A percentile compares a stretch with the other conserved stretches of the same genome.
Evolutionary conservation across 305 asterid genomes (phyloP).

Genomic region (Fraxinus paxiana): DNA sequence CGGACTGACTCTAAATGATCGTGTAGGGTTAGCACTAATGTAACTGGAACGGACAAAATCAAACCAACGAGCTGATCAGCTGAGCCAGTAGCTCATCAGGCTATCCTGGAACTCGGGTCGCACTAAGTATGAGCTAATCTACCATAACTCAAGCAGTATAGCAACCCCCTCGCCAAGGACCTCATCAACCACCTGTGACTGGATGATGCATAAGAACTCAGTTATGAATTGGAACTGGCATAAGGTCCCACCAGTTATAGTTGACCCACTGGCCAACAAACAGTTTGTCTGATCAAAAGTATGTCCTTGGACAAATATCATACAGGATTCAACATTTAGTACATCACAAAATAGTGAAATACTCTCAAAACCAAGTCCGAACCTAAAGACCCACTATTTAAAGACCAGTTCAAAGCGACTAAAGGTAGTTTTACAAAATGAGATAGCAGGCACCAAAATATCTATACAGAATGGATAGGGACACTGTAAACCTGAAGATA

Average conservation of each 20-base stretch:
- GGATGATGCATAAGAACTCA: neutral
- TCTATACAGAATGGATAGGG: neutral
- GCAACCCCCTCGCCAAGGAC: neutral
- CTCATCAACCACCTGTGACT: neutral
- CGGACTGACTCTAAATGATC: neutral
- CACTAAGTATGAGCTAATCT: neutral
- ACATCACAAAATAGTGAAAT: neutral
- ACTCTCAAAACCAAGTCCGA: neutral
- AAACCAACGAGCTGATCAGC: neutral
- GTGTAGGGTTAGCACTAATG: neutral
- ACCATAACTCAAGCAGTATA: neutral
- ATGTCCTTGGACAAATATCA: neutral
- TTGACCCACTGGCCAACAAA: neutral
- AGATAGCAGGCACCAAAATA: neutral
- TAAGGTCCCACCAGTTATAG: neutral
- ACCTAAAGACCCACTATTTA: neutral
- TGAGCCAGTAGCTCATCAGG: neutral
- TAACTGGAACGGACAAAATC: neutral
- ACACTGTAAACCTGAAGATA: neutral
- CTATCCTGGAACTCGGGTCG: neutral
- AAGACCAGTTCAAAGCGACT: neutral
- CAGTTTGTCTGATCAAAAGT: neutral
- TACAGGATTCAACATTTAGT: neutral
- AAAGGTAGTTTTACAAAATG: neutral
- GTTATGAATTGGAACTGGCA: neutral